Percentiles rank a stretch among this genome's conserved stretches.
phyloP scores from a whole-genome alignment of 2,329 filamentous ascomycete genomes.

The Ceratocystis eucalypticola region DNA sequence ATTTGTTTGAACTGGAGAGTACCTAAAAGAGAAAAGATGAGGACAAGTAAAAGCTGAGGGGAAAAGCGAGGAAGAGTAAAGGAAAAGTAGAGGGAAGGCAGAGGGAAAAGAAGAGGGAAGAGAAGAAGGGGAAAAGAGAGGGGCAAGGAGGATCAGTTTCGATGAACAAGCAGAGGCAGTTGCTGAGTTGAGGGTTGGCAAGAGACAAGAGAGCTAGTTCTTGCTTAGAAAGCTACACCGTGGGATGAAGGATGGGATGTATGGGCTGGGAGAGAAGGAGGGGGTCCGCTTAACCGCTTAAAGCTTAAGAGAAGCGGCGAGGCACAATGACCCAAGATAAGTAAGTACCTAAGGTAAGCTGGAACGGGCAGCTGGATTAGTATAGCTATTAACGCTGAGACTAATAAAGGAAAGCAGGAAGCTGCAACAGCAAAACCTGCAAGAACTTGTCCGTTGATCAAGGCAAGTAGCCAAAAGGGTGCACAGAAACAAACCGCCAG shows the following conservation, averaged over 20 bases:
- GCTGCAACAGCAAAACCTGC: neutral
- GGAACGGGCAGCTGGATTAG: neutral
- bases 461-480: neutral
- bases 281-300: conserved; percentile 3
- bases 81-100: conserved; percentile 4
- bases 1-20: neutral
- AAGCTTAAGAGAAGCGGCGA: neutral
- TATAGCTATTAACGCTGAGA: no score
- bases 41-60: neutral
- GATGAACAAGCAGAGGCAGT: conserved; percentile 9
- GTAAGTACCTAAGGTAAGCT: neutral
- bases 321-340: neutral
- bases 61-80: conserved; percentile 6
- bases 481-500: neutral
- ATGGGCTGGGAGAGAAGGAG: neutral
- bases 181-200: conserved; percentile 6
- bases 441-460: no score
- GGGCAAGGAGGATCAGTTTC: conserved; percentile 15
- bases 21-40: neutral
- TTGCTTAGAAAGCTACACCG: neutral
- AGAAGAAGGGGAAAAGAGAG: conserved; percentile 3
- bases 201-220: neutral
- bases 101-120: neutral
- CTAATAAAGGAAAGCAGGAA: neutral
- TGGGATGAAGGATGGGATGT: neutral